These are phyloP conservation scores for Cylindrotheca fusiformis DNA, from an alignment of 108 stramenopile species.

Conservation along the genomic window DNA sequence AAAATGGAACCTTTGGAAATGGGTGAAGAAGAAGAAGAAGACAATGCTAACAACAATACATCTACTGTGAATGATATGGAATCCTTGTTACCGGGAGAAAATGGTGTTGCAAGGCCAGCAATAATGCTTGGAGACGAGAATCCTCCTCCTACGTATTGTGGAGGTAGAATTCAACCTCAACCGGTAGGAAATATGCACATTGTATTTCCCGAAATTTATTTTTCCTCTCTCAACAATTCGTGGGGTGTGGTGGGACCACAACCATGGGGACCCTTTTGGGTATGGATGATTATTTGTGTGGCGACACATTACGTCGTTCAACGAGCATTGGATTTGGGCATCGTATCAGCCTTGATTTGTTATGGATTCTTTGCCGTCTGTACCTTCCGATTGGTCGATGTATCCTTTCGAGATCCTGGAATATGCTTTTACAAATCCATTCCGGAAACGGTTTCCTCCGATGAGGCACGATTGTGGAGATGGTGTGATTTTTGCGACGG, in stretches of 20 bases:
- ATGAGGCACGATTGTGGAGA: slow-evolving; percentile 42
- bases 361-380: slow-evolving; percentile 41
- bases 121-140: not conserved
- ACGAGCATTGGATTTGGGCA: slow-evolving; percentile 25
- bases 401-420: slow-evolving; percentile 67
- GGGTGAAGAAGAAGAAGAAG: not conserved
- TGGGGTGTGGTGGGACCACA: slow-evolving; percentile 82
- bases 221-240: slow-evolving; percentile 14
- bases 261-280: slow-evolving; percentile 67
- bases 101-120: no score
- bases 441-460: slow-evolving; percentile 9
- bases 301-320: slow-evolving; percentile 52
- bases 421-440: slow-evolving; percentile 40
- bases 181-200: slow-evolving; percentile 58
- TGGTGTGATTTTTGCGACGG: slow-evolving; percentile 78
- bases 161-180: not conserved
- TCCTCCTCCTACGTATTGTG: slow-evolving; percentile 5
- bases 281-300: slow-evolving; percentile 36
- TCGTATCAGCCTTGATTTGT: slow-evolving; percentile 44
- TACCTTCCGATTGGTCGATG: slow-evolving; percentile 37
- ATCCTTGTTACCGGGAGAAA: slow-evolving; percentile 14
- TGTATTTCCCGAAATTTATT: slow-evolving; percentile 43
- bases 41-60: not conserved
- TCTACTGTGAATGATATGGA: slow-evolving; percentile 19
- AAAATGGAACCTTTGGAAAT: no score